phyloP scores from a whole-genome alignment of 1,284 basidiomycete species.

The Mrakiaceae sp. region DNA sequence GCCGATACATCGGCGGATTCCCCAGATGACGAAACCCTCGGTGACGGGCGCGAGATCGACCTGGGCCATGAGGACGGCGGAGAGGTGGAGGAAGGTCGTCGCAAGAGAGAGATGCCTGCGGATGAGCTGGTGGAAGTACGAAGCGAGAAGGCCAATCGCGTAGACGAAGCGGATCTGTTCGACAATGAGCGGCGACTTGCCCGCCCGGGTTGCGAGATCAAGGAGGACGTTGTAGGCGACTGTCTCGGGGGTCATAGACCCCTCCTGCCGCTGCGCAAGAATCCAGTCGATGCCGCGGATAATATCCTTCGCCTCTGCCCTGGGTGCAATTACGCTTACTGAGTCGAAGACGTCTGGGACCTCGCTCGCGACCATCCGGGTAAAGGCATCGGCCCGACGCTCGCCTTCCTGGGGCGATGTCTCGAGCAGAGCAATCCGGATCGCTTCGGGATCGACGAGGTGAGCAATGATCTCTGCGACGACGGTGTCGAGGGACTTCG shows the following conservation, averaged over 20 bases:
- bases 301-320: slow-evolving; percentile 1
- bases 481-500: background rate
- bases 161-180: slow-evolving; percentile 72
- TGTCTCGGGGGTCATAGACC: background rate
- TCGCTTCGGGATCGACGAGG: slow-evolving; percentile 2
- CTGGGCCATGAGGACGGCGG: slow-evolving; percentile 53
- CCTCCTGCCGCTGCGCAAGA: background rate
- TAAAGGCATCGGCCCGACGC: background rate
- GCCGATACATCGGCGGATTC: slow-evolving; percentile 39
- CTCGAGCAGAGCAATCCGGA: background rate
- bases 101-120: slow-evolving; percentile 19
- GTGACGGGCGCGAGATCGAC: slow-evolving; percentile 55
- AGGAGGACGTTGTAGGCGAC: slow-evolving; percentile 64
- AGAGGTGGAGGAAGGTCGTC: slow-evolving; percentile 51
- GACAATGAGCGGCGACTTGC: slow-evolving; percentile 63
- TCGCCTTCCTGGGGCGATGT: background rate
- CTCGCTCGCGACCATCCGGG: background rate
- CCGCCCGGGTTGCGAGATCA: slow-evolving; percentile 56
- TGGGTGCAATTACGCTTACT: slow-evolving; percentile 6
- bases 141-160: slow-evolving; percentile 58
- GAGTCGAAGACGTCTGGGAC: background rate
- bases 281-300: slow-evolving; percentile 11
- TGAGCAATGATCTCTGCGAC: background rate
- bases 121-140: slow-evolving; percentile 33
- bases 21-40: slow-evolving; percentile 67